Percentiles rank a stretch among this genome's conserved stretches.
Conservation (phyloP, 2,329 filamentous ascomycete genomes). For the Furcasterigmium sp. region DNA sequence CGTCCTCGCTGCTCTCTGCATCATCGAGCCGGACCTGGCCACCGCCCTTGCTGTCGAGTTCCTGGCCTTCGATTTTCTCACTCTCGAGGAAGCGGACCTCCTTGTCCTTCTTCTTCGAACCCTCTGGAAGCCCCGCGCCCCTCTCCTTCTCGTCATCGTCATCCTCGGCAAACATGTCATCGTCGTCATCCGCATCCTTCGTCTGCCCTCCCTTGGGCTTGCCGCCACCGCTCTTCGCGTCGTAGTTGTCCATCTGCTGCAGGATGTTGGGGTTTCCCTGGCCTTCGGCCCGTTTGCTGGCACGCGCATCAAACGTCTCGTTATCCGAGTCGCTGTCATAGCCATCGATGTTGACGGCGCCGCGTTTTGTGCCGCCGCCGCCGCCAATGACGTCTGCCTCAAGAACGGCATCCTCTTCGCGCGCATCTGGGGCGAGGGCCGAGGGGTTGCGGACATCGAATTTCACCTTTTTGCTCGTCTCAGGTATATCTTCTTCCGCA, state of each 20-base stretch:
- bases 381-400: slow-evolving; percentile 92
- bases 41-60: slow-evolving; percentile 65
- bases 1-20: slow-evolving; percentile 47
- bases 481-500: slow-evolving; percentile 33
- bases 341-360: slow-evolving; percentile 92
- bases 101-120: slow-evolving; percentile 52
- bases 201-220: slow-evolving; percentile 22
- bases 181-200: slow-evolving; percentile 43
- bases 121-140: slow-evolving; percentile 25
- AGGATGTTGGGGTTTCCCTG: slow-evolving; percentile 44
- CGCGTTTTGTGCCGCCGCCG: slow-evolving; percentile 74
- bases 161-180: slow-evolving; percentile 79
- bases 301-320: slow-evolving; percentile 77
- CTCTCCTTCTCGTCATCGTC: slow-evolving; percentile 34
- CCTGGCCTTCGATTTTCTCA: slow-evolving; percentile 72
- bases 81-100: slow-evolving; percentile 56
- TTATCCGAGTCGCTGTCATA: slow-evolving; percentile 94
- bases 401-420: slow-evolving; percentile 68
- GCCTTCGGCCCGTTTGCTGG: slow-evolving; percentile 48
- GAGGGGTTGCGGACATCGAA: slow-evolving; percentile 96
- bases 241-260: slow-evolving; percentile 51
- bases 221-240: slow-evolving; percentile 35
- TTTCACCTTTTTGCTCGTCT: slow-evolving; percentile 69
- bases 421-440: slow-evolving; percentile 76
- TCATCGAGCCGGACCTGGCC: slow-evolving; percentile 62